Percentiles rank a stretch among this genome's conserved stretches.
Conservation (phyloP, 2,329 filamentous ascomycete species). For the Hypoxylon sp. region DNA sequence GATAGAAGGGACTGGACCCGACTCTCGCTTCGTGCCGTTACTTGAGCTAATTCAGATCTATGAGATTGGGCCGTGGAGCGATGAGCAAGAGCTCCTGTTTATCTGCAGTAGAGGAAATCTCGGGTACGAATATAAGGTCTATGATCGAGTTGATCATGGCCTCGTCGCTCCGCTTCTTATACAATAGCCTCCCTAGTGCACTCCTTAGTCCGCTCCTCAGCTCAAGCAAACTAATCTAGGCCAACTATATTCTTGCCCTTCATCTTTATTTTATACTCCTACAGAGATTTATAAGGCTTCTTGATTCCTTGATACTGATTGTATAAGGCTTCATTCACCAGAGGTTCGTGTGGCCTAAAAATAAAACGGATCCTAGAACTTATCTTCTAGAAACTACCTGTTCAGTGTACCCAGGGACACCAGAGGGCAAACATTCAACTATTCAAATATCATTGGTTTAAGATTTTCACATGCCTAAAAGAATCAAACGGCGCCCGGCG, state of each 20-base stretch:
- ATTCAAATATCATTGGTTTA: background rate
- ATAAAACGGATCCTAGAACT: background rate
- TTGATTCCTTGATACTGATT: background rate
- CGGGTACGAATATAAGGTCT: background rate
- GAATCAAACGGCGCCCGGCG: background rate
- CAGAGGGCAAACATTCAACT: background rate
- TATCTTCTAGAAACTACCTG: background rate
- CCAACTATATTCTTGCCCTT: background rate
- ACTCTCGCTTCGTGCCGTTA: background rate
- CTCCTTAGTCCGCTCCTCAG: constrained; percentile 3
- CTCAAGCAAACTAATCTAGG: background rate
- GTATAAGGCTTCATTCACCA: background rate
- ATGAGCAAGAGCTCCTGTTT: background rate
- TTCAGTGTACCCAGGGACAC: background rate
- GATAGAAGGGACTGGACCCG: background rate
- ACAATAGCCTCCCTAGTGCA: background rate
- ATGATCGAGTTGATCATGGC: background rate
- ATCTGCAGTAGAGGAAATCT: background rate
- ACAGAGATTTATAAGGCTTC: background rate
- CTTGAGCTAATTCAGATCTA: background rate
- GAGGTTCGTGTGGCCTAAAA: no score
- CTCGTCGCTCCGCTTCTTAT: background rate
- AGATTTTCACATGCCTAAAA: background rate
- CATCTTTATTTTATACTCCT: background rate
- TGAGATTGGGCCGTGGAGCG: background rate